These are phyloP conservation scores for Colletotrichum cuscutae DNA, from an alignment of 2,329 filamentous ascomycete genomes.

Conservation along the genomic window DNA sequence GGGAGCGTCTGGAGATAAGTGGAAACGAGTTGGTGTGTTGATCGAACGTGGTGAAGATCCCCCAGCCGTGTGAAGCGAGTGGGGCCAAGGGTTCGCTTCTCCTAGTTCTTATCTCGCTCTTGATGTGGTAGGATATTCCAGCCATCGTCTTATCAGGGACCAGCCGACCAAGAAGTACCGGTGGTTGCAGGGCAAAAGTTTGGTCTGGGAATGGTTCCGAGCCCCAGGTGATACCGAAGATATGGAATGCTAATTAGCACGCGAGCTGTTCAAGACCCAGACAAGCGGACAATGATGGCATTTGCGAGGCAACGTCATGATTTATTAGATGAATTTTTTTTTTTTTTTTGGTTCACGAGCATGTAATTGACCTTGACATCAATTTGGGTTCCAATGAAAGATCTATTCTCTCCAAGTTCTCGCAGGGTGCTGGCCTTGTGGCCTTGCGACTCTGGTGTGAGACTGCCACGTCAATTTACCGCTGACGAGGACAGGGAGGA, in stretches of 20 bases:
- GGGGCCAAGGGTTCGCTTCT: conserved; percentile 11
- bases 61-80: conserved; percentile 18
- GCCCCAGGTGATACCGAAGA: background rate
- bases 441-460: background rate
- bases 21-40: conserved; percentile 10
- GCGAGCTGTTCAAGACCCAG: background rate
- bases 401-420: background rate
- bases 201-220: background rate
- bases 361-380: conserved; percentile 1
- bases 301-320: background rate
- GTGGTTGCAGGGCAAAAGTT: conserved; percentile 7
- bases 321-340: background rate
- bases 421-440: background rate
- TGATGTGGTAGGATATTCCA: background rate
- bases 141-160: conserved; percentile 14
- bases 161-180: background rate
- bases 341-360: background rate
- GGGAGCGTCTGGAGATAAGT: conserved; percentile 3
- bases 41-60: conserved; percentile 3
- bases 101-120: conserved; percentile 16
- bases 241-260: background rate
- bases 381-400: background rate
- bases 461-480: background rate
- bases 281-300: background rate
- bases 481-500: background rate